Evolutionary conservation across 83 land plant species (phyloP).

Genomic region (Thuja plicata): DNA sequence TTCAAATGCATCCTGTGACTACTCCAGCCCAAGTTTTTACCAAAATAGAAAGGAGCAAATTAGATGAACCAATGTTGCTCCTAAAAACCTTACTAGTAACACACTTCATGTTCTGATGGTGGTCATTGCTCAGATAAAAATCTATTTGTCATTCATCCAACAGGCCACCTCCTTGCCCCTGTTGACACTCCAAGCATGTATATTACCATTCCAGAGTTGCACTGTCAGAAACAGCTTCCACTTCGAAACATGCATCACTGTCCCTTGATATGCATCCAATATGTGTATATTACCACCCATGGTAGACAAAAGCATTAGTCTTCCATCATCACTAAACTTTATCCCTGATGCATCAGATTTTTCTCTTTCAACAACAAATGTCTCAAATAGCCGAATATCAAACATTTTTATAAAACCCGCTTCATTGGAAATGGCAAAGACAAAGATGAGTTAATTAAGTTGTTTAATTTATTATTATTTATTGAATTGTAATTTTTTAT

Average conservation of each 20-base stretch:
- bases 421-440: slow-evolving; percentile 89
- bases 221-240: slow-evolving; percentile 83
- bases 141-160: slow-evolving; percentile 59
- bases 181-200: slow-evolving; percentile 87
- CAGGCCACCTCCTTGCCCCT: slow-evolving; percentile 88
- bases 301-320: slow-evolving; percentile 88
- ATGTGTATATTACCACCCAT: slow-evolving; percentile 80
- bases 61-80: no score
- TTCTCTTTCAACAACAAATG: slow-evolving; percentile 83
- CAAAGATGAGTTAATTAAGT: not conserved
- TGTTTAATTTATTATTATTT: no score
- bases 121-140: not conserved
- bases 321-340: slow-evolving; percentile 96
- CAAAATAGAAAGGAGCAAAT: no score
- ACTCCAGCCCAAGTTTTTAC: not conserved
- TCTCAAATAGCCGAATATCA: slow-evolving; percentile 96
- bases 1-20: not conserved
- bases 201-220: slow-evolving; percentile 92
- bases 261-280: slow-evolving; percentile 87
- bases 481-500: no score
- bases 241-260: slow-evolving; percentile 48
- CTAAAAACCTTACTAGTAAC: not conserved
- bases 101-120: not conserved
- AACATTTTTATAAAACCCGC: slow-evolving; percentile 91
- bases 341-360: slow-evolving; percentile 77